phyloP scores from a whole-genome alignment of 2,329 filamentous ascomycete genomes.

The Xylariaceae sp. region DNA sequence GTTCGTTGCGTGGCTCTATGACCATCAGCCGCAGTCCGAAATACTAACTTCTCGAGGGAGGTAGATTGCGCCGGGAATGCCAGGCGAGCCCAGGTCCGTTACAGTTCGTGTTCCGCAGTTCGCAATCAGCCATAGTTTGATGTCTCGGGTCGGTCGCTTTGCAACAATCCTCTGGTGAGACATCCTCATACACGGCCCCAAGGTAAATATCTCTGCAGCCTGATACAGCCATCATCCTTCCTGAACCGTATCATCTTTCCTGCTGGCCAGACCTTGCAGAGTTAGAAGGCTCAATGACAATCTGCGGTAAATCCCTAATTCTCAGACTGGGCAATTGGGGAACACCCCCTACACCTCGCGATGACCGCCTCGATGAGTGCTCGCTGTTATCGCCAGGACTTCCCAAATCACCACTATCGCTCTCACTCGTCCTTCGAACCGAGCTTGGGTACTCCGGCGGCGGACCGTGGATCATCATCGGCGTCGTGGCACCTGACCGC shows the following conservation, averaged over 20 bases:
- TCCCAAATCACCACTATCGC: conserved; percentile 23
- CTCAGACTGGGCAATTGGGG: conserved; percentile 52
- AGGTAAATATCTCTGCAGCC: no score
- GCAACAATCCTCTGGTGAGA: no score
- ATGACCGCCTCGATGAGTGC: conserved; percentile 22
- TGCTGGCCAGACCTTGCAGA: conserved; percentile 30
- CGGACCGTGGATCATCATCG: conserved; percentile 39
- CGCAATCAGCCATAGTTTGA: no score
- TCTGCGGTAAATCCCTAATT: conserved; percentile 49
- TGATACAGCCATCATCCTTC: no score
- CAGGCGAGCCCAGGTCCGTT: no score
- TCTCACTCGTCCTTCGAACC: conserved; percentile 10
- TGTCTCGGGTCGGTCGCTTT: no score
- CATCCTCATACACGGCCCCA: no score
- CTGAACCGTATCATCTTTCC: not conserved
- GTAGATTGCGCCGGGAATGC: no score
- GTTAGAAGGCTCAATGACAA: conserved; percentile 53
- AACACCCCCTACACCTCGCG: conserved; percentile 36
- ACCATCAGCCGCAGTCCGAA: no score
- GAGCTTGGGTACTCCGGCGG: conserved; percentile 48
- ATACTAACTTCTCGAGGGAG: no score
- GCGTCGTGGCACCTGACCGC: conserved; percentile 37
- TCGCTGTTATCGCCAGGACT: conserved; percentile 13
- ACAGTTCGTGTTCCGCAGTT: no score
- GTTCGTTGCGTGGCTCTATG: no score